A percentile compares a stretch with the other conserved stretches of the same genome.
Conservation (phyloP, 2,329 filamentous ascomycete species). For the Thyridium curvatum region DNA sequence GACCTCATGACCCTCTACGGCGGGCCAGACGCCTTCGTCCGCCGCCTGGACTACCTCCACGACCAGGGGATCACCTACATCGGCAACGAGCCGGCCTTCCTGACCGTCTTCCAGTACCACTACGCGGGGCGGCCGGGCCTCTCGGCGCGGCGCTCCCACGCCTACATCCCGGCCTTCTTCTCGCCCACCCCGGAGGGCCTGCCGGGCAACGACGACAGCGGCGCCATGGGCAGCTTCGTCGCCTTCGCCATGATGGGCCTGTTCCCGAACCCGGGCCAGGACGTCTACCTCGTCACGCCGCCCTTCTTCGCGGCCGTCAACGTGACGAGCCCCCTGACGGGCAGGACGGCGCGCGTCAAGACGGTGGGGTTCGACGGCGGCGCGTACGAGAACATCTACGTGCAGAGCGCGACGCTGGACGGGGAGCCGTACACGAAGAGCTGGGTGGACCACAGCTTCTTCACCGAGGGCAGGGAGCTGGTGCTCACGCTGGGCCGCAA, state of each 20-base stretch:
- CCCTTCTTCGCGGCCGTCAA: constrained; percentile 59
- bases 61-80: constrained; percentile 59
- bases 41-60: constrained; percentile 59
- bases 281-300: constrained; percentile 65
- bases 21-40: constrained; percentile 48
- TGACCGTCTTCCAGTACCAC: constrained; percentile 63
- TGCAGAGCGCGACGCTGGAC: constrained; percentile 59
- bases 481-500: constrained; percentile 53
- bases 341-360: constrained; percentile 52
- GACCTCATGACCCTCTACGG: constrained; percentile 53
- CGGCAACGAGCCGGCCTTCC: constrained; percentile 55
- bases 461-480: constrained; percentile 56
- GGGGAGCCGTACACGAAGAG: constrained; percentile 55
- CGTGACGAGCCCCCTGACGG: constrained; percentile 50
- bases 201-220: constrained; percentile 65
- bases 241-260: constrained; percentile 64
- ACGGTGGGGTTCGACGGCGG: constrained; percentile 55
- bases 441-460: constrained; percentile 65
- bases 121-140: constrained; percentile 58
- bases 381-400: constrained; percentile 48
- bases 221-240: constrained; percentile 63
- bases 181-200: constrained; percentile 52
- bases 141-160: constrained; percentile 48
- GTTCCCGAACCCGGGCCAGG: constrained; percentile 62
- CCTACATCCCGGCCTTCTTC: constrained; percentile 61